A percentile compares a stretch with the other conserved stretches of the same genome.
These are phyloP conservation scores for Heimioporus sp. DNA, from an alignment of 768 basidiomycete species.

Conservation along the genomic window DNA sequence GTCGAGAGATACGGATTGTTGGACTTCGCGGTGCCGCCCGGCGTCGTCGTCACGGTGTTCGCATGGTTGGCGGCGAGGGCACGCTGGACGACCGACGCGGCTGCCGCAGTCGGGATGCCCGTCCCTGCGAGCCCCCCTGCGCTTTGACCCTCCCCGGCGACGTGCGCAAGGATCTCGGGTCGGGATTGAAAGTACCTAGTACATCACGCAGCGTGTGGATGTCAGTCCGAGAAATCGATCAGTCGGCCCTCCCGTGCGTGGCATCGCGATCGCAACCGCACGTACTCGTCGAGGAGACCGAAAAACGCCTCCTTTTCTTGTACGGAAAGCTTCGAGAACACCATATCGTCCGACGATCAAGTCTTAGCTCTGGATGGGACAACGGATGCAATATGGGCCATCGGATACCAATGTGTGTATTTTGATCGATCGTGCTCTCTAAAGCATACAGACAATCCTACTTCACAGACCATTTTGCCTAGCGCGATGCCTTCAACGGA, in stretches of 20 bases:
- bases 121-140: conserved; percentile 16
- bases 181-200: conserved; percentile 76
- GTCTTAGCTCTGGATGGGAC: not conserved
- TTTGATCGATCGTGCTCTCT: conserved; percentile 18
- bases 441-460: conserved; percentile 33
- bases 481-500: conserved; percentile 15
- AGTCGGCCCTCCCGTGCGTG: not conserved
- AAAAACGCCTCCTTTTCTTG: conserved; percentile 84
- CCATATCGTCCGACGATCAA: conserved; percentile 42
- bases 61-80: conserved; percentile 38
- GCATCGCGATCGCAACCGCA: not conserved
- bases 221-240: too few species aligned
- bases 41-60: too few species aligned
- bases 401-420: conserved; percentile 10
- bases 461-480: conserved; percentile 23
- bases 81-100: conserved; percentile 44
- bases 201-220: too few species aligned
- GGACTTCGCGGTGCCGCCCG: conserved; percentile 33
- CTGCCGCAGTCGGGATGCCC: conserved; percentile 24
- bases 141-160: conserved; percentile 15
- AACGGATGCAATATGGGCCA: not conserved
- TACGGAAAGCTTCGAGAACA: conserved; percentile 62
- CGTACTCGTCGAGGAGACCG: conserved; percentile 74
- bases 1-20: conserved; percentile 31
- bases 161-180: conserved; percentile 55